Evolutionary conservation across 1,284 basidiomycete genomes (phyloP).

Genomic region (Porodaedalea pini): DNA sequence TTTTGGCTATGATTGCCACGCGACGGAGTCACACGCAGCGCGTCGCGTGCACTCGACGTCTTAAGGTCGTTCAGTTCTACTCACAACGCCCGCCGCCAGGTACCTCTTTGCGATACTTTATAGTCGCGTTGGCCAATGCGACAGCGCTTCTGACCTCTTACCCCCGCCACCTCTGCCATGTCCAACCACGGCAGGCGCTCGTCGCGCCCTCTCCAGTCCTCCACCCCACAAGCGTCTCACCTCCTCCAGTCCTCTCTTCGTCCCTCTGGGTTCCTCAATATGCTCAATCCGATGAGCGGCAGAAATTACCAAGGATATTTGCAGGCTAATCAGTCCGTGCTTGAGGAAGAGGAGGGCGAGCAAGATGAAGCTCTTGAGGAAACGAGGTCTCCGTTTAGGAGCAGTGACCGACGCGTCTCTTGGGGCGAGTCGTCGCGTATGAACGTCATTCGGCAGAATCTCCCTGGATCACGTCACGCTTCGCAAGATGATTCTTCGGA

Average conservation of each 20-base stretch:
- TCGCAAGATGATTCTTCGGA: constrained; percentile 66
- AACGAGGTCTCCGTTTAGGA: constrained; percentile 50
- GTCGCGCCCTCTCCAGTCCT: constrained; percentile 13
- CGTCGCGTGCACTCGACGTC: neutral
- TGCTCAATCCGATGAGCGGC: constrained; percentile 73
- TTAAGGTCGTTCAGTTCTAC: neutral
- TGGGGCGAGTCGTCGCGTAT: constrained; percentile 57
- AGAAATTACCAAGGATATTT: constrained; percentile 65
- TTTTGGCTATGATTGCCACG: too few relatives aligned
- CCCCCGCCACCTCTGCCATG: neutral
- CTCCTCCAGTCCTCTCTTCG: constrained; percentile 20
- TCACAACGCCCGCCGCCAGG: neutral
- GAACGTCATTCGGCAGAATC: constrained; percentile 60
- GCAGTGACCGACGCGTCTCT: constrained; percentile 47
- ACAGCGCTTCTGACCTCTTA: neutral
- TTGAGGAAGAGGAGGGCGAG: constrained; percentile 63
- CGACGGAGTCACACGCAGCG: neutral
- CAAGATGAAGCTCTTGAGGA: constrained; percentile 37
- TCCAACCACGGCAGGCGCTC: constrained; percentile 17
- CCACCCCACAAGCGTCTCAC: constrained; percentile 15
- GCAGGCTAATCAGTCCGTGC: constrained; percentile 60
- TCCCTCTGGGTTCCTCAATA: constrained; percentile 55
- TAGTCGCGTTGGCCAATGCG: neutral
- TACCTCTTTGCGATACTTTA: neutral
- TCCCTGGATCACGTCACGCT: constrained; percentile 55